Evolutionary conservation across 768 basidiomycete genomes (phyloP), one percentile per base, ranked within the genome.

Genomic region (Kwoniella mangroviensis): DNA sequence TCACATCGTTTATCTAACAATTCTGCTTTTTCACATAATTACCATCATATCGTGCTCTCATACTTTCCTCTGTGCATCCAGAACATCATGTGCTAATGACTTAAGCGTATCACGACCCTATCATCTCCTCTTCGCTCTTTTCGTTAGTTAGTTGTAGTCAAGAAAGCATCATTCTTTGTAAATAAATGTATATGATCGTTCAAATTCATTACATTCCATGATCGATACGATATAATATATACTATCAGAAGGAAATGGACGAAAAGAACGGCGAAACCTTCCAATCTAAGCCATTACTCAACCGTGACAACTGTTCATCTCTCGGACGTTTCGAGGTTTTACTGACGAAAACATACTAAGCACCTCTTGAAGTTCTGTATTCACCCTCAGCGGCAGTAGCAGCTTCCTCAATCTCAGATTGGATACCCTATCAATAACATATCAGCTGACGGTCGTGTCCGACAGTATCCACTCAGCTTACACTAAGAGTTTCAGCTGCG

Each of bases 371-470:
- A 22, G 72, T 70, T 90, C 95, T 91, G 86, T 96, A 98, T 81
- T 95, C 93, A 68, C 92, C 93, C 84, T 98, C 95, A 0, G 95
- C 94, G 56, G 93, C 92, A 42, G 94, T 91, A 69, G 90, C 90
- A 74, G 96, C 87, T 75, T 98, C 94, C 73, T 97, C 95, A 58
- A 98, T 91, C 82, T 97, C 93, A 59, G 92, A 92, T 82, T 95
- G 93, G 56, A 92, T 88, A 55, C 87, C 85, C 80, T 81, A 64
- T 58, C 10, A 42, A 58, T 10, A 34, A 42, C 4, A 65, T 42
- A 7, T 34, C 34, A 34, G 34, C 34, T 34, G 34, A 34, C 6
- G 34, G 34, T 34, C 34, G 34, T 7, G 34, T 34, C 9, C 9
- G 34, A 1, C 34, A 28, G 28, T 28, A 28, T 28, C 21, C 22